Evolutionary conservation across 2,329 filamentous ascomycete species (phyloP), one percentile per base, ranked within the genome.

Genomic region (Calonectria pseudoturangicola): DNA sequence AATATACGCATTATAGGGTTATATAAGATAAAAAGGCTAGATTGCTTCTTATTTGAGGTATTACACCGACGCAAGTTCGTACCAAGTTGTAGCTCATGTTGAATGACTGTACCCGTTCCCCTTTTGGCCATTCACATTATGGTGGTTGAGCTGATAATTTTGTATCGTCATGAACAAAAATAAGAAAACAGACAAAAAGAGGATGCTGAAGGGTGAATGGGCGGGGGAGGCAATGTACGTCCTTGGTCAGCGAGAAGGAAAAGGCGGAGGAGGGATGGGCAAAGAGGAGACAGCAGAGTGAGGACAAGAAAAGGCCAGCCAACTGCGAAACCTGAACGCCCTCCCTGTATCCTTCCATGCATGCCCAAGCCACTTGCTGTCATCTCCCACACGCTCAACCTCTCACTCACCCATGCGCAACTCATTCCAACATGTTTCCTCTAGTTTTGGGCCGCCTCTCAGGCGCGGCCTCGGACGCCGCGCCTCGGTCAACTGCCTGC

Each of bases 1-100:
- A 65, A 58, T 70, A 30, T 71, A 70, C n/a, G 41, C 62, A 73
- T 70, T 73, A 73, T 70, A 73, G 51, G 48, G 54, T 63, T 66
- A 43, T 70, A 65, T 47, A 60, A 70, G 51, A 62, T 72, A 68
- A 60, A 60, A 48, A 63, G 65, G 60, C 58, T 68, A 39, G 43
- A 68, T 48, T 67, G 65, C 70, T 72, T 54, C n/a, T 51, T 41
- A 64, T 70, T 43, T 66, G 54, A 63, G 71, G 67, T 73, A 73
- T 70, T 50, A 62, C 50, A 62, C 71, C 67, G 54, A 73, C 45
- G 67, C 66, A 70, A 66, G 64, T 69, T 68, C 71, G 73, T 75
- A 75, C 56, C 66, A 62, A 68, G 73, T 73, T 74, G 70, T 81
- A 82, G 81, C 81, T 80, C 82, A 83, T 82, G 82, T 83, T 81